Base-by-base conservation (phyloP, 148 eudicot genomes). In the Rhododendron williamsianum region DNA sequence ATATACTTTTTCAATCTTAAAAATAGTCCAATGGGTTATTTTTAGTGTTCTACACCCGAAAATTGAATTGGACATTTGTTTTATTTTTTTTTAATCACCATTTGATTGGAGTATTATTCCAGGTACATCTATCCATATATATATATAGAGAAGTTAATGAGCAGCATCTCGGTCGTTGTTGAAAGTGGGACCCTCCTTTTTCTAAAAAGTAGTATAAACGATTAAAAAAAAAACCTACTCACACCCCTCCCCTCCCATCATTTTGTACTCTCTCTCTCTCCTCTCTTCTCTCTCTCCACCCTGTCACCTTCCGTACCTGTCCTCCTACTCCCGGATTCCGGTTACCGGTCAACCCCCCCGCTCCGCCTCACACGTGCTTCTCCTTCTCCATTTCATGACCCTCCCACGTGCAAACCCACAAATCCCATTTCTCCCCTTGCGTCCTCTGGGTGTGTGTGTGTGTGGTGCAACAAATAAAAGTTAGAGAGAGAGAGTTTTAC, bases 381-480 rank as follows among this genome's bases (percentile, higher is more conserved):
- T 19, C n/a, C 52, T 36, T 51, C 85, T 35, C 23, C 48, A 7
- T 3, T 30, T 49, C 65, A 74, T 9, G 38, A 48, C 76, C 76
- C 33, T 45, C 84, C 43, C 84, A 82, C 84, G 77, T 82, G 84
- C 84, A 27, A 63, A 65, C 58, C 84, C 76, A 67, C 48, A 67
- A 67, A 65, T 76, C 45, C 77, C 27, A 41, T 41, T 45, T 82
- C 73, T 82, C 9, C 76, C 49, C 19, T 71, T 71, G 38, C 25
- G 76, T 25, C 19, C 60, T 4, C 5, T 4, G 13, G 19, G 6
- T 81, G 6, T 81, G 72, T 81, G 6, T 81, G 72, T 82, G 87
- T 89, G 89, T 89, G 91, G 91, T 90, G 91, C 88, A 88, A 88
- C 90, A 84, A 82, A 86, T 88, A 83, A 89, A 89, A 89, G 87